phyloP scores from a whole-genome alignment of 1,284 basidiomycete genomes.

The Apiotrichum brassicae region DNA sequence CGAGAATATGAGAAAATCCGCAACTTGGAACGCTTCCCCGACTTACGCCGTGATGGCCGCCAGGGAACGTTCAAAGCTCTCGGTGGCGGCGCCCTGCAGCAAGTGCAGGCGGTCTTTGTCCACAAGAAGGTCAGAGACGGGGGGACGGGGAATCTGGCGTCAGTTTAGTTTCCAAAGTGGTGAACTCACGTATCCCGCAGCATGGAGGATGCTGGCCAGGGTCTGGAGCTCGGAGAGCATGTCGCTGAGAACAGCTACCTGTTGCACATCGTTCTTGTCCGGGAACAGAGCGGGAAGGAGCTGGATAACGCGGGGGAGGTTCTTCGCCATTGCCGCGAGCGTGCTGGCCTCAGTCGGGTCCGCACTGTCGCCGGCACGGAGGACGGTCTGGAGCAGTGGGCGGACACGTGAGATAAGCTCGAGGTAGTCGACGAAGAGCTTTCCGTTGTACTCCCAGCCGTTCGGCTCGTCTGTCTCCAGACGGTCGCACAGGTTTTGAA shows the following conservation, averaged over 20 bases:
- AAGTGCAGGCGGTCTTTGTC: constrained; percentile 41
- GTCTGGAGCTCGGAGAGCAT: constrained; percentile 37
- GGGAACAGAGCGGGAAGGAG: constrained; percentile 61
- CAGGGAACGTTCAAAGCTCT: constrained; percentile 30
- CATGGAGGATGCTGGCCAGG: constrained; percentile 25
- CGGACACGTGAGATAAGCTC: constrained; percentile 28
- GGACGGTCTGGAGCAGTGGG: constrained; percentile 26
- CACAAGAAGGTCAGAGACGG: constrained; percentile 30
- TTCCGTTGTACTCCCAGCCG: constrained; percentile 71
- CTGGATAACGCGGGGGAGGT: constrained; percentile 61
- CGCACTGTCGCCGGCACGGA: constrained; percentile 19
- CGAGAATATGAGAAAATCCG: not conserved
- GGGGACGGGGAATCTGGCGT: constrained; percentile 29
- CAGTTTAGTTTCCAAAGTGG: too few relatives aligned
- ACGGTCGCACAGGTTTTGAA: constrained; percentile 65
- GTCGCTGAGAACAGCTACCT: constrained; percentile 34
- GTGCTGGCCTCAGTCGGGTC: constrained; percentile 47
- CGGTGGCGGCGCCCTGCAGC: constrained; percentile 36
- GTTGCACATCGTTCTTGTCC: constrained; percentile 29
- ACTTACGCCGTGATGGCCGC: constrained; percentile 8
- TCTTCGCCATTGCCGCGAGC: constrained; percentile 57
- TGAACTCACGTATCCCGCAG: constrained; percentile 28
- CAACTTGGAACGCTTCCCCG: too few relatives aligned
- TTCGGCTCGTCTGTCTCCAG: constrained; percentile 61
- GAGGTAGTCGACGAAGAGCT: constrained; percentile 41